Conservation (phyloP, 495 filamentous ascomycete genomes). For the Chaetomium fimeti region DNA sequence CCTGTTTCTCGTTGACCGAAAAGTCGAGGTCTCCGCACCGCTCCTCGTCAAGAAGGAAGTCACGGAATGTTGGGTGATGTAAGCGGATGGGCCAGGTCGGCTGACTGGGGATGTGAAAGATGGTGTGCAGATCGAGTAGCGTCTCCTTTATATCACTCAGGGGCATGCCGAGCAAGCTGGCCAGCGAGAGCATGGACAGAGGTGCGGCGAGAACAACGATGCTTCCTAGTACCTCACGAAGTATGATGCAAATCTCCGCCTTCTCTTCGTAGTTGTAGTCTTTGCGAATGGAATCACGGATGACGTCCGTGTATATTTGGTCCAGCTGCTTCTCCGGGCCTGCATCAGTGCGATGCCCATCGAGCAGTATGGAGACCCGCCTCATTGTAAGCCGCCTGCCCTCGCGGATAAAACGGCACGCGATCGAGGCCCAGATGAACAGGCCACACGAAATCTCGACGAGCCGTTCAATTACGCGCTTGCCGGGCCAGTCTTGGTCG, state of each 20-base stretch:
- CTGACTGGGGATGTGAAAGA: background rate
- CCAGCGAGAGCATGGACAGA: no score
- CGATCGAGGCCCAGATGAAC: slow-evolving; percentile 11
- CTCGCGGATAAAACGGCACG: slow-evolving; percentile 1
- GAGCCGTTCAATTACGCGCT: background rate
- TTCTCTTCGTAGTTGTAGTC: no score
- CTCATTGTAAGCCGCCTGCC: background rate
- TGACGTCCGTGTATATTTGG: no score
- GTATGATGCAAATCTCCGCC: no score
- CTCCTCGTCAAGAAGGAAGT: slow-evolving; percentile 8
- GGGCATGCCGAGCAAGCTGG: no score
- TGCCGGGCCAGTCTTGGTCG: no score
- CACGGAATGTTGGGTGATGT: slow-evolving; percentile 10
- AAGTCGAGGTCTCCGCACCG: background rate
- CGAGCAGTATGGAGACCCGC: background rate
- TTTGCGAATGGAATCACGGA: no score
- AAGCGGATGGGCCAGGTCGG: slow-evolving; percentile 2
- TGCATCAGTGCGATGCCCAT: background rate
- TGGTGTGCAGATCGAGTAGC: background rate
- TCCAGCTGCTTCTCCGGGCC: background rate
- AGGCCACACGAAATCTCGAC: slow-evolving; percentile 1
- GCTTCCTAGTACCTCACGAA: no score
- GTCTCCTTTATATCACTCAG: no score
- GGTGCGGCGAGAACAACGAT: no score
- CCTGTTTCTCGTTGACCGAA: background rate